These are phyloP conservation scores for Rubus idaeus DNA, from an alignment of 306 rosid genomes.

Conservation along the genomic window DNA sequence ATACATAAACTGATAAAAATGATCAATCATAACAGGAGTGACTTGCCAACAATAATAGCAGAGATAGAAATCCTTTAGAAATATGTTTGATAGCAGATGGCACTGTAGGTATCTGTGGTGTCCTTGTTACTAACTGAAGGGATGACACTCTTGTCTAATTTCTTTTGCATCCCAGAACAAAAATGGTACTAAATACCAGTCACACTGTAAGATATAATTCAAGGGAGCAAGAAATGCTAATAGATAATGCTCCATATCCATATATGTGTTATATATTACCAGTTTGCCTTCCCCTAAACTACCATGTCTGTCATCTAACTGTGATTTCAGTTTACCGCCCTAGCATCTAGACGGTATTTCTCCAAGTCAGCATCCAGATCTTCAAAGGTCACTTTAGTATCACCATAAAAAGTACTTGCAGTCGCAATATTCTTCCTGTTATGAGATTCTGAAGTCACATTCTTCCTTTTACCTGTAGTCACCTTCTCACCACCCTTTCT, in stretches of 20 bases:
- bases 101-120: background rate
- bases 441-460: background rate
- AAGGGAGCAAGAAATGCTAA: background rate
- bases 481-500: conserved; percentile 16
- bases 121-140: background rate
- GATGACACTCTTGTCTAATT: background rate
- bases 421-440: background rate
- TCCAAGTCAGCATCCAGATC: conserved; percentile 48
- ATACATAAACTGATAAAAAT: background rate
- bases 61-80: background rate
- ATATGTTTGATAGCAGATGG: background rate
- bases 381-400: conserved; percentile 25
- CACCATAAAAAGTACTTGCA: background rate
- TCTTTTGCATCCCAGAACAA: conserved; percentile 1
- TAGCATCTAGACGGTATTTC: conserved; percentile 43
- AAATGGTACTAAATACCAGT: background rate
- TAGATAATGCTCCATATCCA: background rate
- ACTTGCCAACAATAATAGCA: background rate
- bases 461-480: conserved; percentile 3
- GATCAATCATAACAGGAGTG: background rate
- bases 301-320: background rate
- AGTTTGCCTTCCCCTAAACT: background rate
- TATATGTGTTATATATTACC: background rate
- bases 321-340: conserved; percentile 13
- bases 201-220: background rate